Evolutionary conservation across 768 basidiomycete genomes (phyloP).

Genomic region (Cystofilobasidium ferigula): DNA sequence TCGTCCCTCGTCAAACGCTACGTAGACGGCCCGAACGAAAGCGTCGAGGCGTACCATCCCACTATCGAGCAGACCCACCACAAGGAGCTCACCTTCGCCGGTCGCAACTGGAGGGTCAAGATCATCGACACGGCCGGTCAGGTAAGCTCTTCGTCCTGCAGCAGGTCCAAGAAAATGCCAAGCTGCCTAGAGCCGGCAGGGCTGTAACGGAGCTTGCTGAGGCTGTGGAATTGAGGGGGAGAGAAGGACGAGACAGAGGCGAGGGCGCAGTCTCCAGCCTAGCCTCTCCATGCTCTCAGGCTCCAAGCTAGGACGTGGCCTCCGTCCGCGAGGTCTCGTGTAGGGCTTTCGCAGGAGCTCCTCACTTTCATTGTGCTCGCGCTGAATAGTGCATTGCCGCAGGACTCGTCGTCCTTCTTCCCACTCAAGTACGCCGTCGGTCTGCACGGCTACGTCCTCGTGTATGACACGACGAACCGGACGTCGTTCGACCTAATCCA

Average conservation of each 20-base stretch:
- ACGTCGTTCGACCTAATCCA: conserved; percentile 24
- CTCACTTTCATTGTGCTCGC: background rate
- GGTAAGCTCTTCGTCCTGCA: conserved; percentile 4
- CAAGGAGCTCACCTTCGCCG: conserved; percentile 14
- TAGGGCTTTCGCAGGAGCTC: background rate
- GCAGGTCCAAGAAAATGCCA: too few relatives aligned
- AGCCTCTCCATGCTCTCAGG: too few relatives aligned
- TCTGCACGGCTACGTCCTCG: conserved; percentile 25
- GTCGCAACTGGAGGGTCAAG: conserved; percentile 11
- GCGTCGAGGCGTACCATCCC: conserved; percentile 24
- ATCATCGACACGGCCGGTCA: conserved; percentile 25
- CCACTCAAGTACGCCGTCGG: conserved; percentile 27
- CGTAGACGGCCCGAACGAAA: conserved; percentile 12
- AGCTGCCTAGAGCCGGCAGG: too few relatives aligned
- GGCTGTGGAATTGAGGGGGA: too few relatives aligned
- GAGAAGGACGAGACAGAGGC: too few relatives aligned
- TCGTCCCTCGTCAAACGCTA: conserved; percentile 24
- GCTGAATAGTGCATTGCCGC: background rate
- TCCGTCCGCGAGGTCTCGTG: too few relatives aligned
- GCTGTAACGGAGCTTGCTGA: too few relatives aligned
- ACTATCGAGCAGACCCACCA: conserved; percentile 23
- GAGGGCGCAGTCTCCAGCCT: too few relatives aligned
- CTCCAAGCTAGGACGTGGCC: too few relatives aligned
- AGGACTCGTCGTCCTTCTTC: conserved; percentile 27
- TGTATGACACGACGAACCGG: conserved; percentile 25